A percentile compares a stretch with the other conserved stretches of the same genome.
Evolutionary conservation across 805 yeast genomes (phyloP).

Genomic region (Clavispora fructus): DNA sequence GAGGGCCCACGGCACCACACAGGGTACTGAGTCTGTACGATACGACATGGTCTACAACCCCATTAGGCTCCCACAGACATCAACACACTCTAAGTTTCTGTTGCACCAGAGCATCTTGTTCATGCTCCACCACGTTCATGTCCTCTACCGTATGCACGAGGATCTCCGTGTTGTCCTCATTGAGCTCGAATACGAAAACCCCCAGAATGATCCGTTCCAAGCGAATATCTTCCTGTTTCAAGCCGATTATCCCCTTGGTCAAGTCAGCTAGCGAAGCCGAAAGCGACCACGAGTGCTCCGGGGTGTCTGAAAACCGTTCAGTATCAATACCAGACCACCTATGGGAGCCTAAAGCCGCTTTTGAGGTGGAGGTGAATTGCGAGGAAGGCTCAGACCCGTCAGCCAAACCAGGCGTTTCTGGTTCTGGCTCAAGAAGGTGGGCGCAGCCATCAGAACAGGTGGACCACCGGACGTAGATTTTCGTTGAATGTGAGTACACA

Average conservation of each 20-base stretch:
- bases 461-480: slow-evolving; percentile 51
- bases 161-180: slow-evolving; percentile 48
- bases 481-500: slow-evolving; percentile 40
- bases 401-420: slow-evolving; percentile 3
- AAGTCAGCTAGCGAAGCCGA: slow-evolving; percentile 22
- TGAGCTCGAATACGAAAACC: slow-evolving; percentile 61
- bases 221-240: slow-evolving; percentile 18
- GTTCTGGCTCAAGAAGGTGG: slow-evolving; percentile 29
- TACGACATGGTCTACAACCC: too few species aligned
- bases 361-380: slow-evolving; percentile 27
- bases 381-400: slow-evolving; percentile 1
- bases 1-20: too few species aligned
- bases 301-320: slow-evolving; percentile 9
- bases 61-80: background rate
- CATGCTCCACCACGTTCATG: slow-evolving; percentile 50
- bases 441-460: slow-evolving; percentile 50
- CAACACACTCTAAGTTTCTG: slow-evolving; percentile 14
- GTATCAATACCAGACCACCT: slow-evolving; percentile 36
- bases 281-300: slow-evolving; percentile 11
- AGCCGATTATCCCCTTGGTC: slow-evolving; percentile 30
- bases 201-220: slow-evolving; percentile 47
- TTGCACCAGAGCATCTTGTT: slow-evolving; percentile 5
- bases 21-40: too few species aligned
- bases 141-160: slow-evolving; percentile 64
- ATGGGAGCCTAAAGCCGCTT: slow-evolving; percentile 36